Conservation (phyloP, 768 basidiomycete species). For the Boletellus ananas region DNA sequence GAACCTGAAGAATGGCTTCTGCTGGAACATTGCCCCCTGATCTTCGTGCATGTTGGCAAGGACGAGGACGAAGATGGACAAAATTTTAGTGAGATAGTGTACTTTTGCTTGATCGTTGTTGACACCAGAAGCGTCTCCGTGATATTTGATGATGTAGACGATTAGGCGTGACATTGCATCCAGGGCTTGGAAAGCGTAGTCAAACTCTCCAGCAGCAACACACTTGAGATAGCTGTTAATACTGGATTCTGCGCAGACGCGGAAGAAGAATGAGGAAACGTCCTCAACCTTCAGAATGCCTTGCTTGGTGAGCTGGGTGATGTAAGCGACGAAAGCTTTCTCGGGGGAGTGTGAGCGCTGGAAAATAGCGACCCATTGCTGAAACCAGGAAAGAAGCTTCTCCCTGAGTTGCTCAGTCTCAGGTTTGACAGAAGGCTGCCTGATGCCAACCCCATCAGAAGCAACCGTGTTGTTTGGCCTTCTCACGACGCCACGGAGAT, state of each 20-base stretch:
- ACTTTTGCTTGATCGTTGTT: slow-evolving; percentile 95
- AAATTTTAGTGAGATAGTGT: slow-evolving; percentile 93
- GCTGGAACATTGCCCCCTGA: slow-evolving; percentile 85
- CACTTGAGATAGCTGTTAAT: slow-evolving; percentile 84
- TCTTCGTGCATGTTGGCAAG: slow-evolving; percentile 95
- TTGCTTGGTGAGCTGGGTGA: slow-evolving; percentile 95
- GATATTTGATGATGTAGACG: slow-evolving; percentile 98
- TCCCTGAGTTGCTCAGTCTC: slow-evolving; percentile 75
- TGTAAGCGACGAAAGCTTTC: slow-evolving; percentile 93
- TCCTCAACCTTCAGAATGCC: slow-evolving; percentile 96
- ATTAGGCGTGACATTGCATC: slow-evolving; percentile 95
- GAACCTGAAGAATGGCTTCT: slow-evolving; percentile 97
- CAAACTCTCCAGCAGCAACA: slow-evolving; percentile 65
- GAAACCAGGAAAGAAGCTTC: slow-evolving; percentile 76
- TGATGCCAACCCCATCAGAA: slow-evolving; percentile 35
- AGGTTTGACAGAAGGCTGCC: slow-evolving; percentile 54
- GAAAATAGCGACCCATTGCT: slow-evolving; percentile 95
- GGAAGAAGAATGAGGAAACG: slow-evolving; percentile 95
- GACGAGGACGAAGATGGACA: slow-evolving; percentile 95
- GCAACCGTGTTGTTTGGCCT: slow-evolving; percentile 37
- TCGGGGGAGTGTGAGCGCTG: slow-evolving; percentile 88
- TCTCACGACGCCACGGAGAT: slow-evolving; percentile 67
- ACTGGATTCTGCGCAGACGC: slow-evolving; percentile 93
- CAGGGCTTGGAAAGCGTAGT: slow-evolving; percentile 83
- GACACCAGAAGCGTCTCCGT: slow-evolving; percentile 89